Evolutionary conservation across 805 yeast genomes (phyloP).

Genomic region (Saturnispora galanensis): DNA sequence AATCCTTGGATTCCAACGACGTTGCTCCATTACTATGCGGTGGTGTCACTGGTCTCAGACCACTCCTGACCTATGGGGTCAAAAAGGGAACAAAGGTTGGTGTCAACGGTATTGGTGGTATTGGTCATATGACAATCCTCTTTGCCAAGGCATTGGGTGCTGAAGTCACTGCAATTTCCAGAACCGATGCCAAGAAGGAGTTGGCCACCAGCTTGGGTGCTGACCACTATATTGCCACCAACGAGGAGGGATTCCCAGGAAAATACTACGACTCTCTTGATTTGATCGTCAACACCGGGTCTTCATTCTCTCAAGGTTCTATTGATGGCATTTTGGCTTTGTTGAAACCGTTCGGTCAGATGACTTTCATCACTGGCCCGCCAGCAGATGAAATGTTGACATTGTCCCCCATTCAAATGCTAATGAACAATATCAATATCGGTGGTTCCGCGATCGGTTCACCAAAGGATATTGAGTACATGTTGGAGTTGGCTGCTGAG

Average conservation of each 20-base stretch:
- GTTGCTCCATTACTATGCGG: slow-evolving; percentile 50
- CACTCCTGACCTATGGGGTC: slow-evolving; percentile 31
- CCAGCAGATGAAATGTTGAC: slow-evolving; percentile 28
- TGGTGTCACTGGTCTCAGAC: slow-evolving; percentile 44
- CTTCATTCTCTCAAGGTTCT: slow-evolving; percentile 27
- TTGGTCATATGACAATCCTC: slow-evolving; percentile 36
- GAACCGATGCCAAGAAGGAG: slow-evolving; percentile 37
- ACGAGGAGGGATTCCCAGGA: slow-evolving; percentile 33
- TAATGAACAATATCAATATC: slow-evolving; percentile 24
- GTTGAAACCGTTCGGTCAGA: slow-evolving; percentile 27
- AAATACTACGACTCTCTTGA: slow-evolving; percentile 31
- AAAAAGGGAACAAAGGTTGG: slow-evolving; percentile 43
- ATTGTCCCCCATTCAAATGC: slow-evolving; percentile 26
- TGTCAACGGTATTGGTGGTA: slow-evolving; percentile 37
- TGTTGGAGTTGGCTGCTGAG: slow-evolving; percentile 40
- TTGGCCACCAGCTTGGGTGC: slow-evolving; percentile 45
- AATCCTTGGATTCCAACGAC: slow-evolving; percentile 27
- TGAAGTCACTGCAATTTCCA: slow-evolving; percentile 46
- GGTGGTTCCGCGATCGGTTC: slow-evolving; percentile 33
- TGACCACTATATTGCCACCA: slow-evolving; percentile 43
- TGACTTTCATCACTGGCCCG: slow-evolving; percentile 22
- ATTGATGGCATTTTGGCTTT: slow-evolving; percentile 18
- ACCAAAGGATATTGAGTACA: slow-evolving; percentile 32
- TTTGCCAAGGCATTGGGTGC: slow-evolving; percentile 54
- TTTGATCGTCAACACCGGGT: slow-evolving; percentile 39